Conservation (phyloP, 78 protist genomes). For the Creolimax fragrantissima region DNA sequence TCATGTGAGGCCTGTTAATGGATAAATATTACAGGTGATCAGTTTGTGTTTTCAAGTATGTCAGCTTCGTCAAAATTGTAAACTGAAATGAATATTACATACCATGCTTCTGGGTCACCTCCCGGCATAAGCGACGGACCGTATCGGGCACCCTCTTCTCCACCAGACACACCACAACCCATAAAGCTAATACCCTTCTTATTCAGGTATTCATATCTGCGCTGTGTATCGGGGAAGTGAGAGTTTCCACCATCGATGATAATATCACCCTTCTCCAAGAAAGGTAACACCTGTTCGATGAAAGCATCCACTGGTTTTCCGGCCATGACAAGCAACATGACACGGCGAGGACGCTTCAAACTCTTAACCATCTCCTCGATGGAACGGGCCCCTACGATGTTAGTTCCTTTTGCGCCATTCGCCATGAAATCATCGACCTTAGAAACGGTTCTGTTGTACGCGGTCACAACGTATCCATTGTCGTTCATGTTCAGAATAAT, state of each 20-base stretch:
- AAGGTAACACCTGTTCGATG: conserved; percentile 37
- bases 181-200: conserved; percentile 60
- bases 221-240: conserved; percentile 58
- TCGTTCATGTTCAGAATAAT: conserved; percentile 85
- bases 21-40: background rate
- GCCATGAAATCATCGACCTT: conserved; percentile 65
- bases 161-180: conserved; percentile 95
- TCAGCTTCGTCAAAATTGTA: background rate
- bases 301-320: conserved; percentile 77
- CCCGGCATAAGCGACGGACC: conserved; percentile 99
- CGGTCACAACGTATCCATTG: conserved; percentile 60
- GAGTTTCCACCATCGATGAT: conserved; percentile 94
- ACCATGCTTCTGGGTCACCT: conserved; percentile 65
- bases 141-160: conserved; percentile 93
- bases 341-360: conserved; percentile 69
- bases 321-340: conserved; percentile 84
- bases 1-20: conserved; percentile 37
- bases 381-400: conserved; percentile 55
- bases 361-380: conserved; percentile 52
- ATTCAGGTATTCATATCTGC: conserved; percentile 32
- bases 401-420: conserved; percentile 59
- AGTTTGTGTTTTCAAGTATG: background rate
- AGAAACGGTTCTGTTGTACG: conserved; percentile 47
- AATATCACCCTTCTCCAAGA: conserved; percentile 70
- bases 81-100: background rate